These are phyloP conservation scores for Hemileccinum rubropunctum DNA, from an alignment of 768 basidiomycete species.

Conservation along the genomic window DNA sequence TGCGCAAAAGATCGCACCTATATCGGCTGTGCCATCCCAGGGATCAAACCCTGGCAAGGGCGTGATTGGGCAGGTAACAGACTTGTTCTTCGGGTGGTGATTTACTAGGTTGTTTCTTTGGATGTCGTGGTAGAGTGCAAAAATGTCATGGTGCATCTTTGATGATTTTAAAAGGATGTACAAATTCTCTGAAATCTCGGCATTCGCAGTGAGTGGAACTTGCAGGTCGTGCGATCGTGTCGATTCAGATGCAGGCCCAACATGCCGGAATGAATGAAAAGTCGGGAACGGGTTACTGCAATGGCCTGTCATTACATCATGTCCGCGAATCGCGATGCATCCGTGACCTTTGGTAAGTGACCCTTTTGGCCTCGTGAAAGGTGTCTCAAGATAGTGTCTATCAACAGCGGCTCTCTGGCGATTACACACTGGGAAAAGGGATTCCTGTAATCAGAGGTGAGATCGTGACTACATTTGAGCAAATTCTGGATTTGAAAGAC, in stretches of 20 bases:
- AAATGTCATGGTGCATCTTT: background rate
- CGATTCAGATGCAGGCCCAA: too few relatives aligned
- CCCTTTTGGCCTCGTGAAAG: too few relatives aligned
- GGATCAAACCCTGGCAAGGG: constrained; percentile 49
- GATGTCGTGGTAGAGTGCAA: background rate
- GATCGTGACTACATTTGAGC: constrained; percentile 38
- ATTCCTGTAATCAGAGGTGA: constrained; percentile 45
- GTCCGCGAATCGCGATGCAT: too few relatives aligned
- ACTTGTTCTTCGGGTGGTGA: constrained; percentile 83
- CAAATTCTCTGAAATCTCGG: background rate
- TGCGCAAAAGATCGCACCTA: constrained; percentile 22
- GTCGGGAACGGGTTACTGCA: too few relatives aligned
- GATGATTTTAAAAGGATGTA: background rate
- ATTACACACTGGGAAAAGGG: constrained; percentile 37
- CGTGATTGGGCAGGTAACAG: constrained; percentile 70
- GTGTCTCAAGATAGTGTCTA: too few relatives aligned
- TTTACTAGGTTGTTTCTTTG: background rate
- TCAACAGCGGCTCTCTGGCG: constrained; percentile 36
- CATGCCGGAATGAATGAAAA: background rate
- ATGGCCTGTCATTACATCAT: too few relatives aligned
- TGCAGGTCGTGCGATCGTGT: too few relatives aligned
- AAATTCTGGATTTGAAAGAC: constrained; percentile 28
- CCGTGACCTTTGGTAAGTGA: too few relatives aligned
- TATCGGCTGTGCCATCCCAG: constrained; percentile 10
- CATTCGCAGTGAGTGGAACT: background rate